phyloP scores from a whole-genome alignment of 495 filamentous ascomycete genomes.

The Podospora australis region DNA sequence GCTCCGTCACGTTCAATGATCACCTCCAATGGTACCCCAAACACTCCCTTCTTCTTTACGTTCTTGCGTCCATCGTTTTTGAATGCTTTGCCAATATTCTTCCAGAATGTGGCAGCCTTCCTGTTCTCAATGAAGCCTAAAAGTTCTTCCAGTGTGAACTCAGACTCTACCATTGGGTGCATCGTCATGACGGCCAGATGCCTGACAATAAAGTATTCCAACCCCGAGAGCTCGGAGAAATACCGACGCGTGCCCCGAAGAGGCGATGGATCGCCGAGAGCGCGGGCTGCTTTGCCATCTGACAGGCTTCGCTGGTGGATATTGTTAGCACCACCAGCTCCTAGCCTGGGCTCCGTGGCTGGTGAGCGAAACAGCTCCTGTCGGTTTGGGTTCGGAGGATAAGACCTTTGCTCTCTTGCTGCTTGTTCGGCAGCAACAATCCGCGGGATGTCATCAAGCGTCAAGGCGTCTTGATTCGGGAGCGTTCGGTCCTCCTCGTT shows the following conservation, averaged over 20 bases:
- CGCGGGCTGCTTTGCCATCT: conserved; percentile 47
- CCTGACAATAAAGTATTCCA: conserved; percentile 96
- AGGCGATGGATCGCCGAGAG: conserved; percentile 39
- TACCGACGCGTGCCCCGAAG: conserved; percentile 64
- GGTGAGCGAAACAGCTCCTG: conserved; percentile 66
- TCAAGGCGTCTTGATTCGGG: conserved; percentile 83
- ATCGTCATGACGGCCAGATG: conserved; percentile 93
- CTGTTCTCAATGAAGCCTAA: conserved; percentile 88
- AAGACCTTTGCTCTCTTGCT: conserved; percentile 83
- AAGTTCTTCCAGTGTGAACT: conserved; percentile 93
- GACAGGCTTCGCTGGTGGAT: conserved; percentile 77
- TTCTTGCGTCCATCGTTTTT: conserved; percentile 71
- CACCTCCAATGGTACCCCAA: conserved; percentile 77
- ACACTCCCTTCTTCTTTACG: conserved; percentile 87
- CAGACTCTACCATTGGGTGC: conserved; percentile 83
- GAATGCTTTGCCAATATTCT: conserved; percentile 95
- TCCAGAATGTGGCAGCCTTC: conserved; percentile 87
- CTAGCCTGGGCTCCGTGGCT: conserved; percentile 55
- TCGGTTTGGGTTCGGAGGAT: conserved; percentile 68
- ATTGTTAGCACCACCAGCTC: conserved; percentile 9
- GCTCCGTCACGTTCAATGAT: conserved; percentile 90
- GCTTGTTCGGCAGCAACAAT: conserved; percentile 87
- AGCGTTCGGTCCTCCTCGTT: conserved; percentile 74
- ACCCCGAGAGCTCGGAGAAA: conserved; percentile 90
- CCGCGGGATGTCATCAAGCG: conserved; percentile 93